phyloP scores from a whole-genome alignment of 495 filamentous ascomycete species.

The Astrothelium macrocarpum region DNA sequence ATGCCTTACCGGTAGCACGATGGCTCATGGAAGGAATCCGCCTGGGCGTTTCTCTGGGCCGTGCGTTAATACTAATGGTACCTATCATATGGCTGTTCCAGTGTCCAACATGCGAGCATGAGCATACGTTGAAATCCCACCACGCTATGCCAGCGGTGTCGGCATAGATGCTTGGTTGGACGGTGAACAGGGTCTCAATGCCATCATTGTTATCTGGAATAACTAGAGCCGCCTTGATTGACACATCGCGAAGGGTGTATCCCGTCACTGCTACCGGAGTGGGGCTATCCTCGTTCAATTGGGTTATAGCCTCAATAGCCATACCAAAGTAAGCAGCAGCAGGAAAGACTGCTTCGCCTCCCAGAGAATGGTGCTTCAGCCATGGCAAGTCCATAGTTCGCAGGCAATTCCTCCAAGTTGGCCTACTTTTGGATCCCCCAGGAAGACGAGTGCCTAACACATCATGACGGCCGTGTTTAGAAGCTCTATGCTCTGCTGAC shows the following conservation, averaged over 20 bases:
- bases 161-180: neutral
- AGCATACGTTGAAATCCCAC: no score
- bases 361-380: slow-evolving; percentile 36
- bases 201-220: neutral
- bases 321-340: slow-evolving; percentile 35
- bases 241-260: neutral
- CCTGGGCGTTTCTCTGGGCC: neutral
- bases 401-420: neutral
- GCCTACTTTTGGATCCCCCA: neutral
- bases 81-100: no score
- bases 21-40: neutral
- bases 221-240: neutral
- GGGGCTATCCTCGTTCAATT: neutral
- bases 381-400: neutral
- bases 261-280: neutral
- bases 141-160: neutral
- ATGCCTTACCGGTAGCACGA: neutral
- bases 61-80: neutral
- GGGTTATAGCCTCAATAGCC: slow-evolving; percentile 30
- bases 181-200: neutral
- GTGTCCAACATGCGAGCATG: no score
- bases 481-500: no score
- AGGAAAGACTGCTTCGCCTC: slow-evolving; percentile 35
- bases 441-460: neutral
- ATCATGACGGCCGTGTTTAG: no score